phyloP scores from a whole-genome alignment of 441 rosid species.

The Iberis amara region DNA sequence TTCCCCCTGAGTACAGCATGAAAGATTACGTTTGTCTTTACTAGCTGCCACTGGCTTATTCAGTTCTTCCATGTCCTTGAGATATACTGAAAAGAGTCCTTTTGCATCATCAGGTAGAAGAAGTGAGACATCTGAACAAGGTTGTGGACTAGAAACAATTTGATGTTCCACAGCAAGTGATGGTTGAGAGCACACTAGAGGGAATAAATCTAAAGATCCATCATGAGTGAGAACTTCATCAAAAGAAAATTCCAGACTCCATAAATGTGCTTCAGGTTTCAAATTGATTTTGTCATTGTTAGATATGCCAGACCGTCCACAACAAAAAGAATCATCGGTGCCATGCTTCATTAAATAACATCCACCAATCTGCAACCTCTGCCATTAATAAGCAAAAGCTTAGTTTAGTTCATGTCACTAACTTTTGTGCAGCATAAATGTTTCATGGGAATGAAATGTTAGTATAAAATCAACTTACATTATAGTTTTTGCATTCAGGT shows the following conservation, averaged over 20 bases:
- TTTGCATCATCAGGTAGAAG: slow-evolving; percentile 40
- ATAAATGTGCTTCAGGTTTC: slow-evolving; percentile 38
- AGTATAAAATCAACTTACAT: slow-evolving; percentile 21
- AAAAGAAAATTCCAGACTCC: slow-evolving; percentile 54
- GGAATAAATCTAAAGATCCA: slow-evolving; percentile 28
- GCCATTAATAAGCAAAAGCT: slow-evolving; percentile 30
- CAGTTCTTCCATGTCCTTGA: slow-evolving; percentile 37
- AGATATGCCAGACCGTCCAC: slow-evolving; percentile 31
- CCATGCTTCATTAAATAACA: slow-evolving; percentile 59
- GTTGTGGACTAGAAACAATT: slow-evolving; percentile 20
- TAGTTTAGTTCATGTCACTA: slow-evolving; percentile 1
- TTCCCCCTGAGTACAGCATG: slow-evolving; percentile 23
- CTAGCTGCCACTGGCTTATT: slow-evolving; percentile 27
- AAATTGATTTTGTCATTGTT: slow-evolving; percentile 38
- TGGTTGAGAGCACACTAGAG: slow-evolving; percentile 30
- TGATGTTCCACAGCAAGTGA: slow-evolving; percentile 28
- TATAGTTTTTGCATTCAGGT: slow-evolving; percentile 35
- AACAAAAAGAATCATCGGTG: slow-evolving; percentile 44
- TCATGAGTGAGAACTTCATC: slow-evolving; percentile 33
- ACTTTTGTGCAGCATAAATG: slow-evolving; percentile 2
- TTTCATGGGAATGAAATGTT: background rate
- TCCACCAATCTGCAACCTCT: slow-evolving; percentile 71
- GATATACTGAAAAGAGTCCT: slow-evolving; percentile 35
- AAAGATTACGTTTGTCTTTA: slow-evolving; percentile 30
- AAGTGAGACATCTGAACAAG: slow-evolving; percentile 48